Evolutionary conservation across 495 filamentous ascomycete species (phyloP), one percentile per base, ranked within the genome.

Genomic region (Xylaria telfairii): DNA sequence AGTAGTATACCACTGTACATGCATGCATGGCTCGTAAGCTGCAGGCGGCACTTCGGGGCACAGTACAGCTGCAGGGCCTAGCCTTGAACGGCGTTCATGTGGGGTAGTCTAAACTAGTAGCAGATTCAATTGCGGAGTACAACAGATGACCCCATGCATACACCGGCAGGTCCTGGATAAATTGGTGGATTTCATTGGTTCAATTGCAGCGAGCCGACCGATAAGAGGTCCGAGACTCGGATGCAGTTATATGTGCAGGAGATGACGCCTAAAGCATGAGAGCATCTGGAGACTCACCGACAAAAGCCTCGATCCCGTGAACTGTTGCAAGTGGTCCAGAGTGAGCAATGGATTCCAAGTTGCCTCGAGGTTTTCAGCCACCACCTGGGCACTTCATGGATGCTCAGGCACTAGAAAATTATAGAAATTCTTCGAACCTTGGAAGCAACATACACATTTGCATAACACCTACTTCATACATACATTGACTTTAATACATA

Each of bases 171-270:
- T 15, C n/a, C 6, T 34, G 34, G 46, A 34, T 21, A 53, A 53
- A 19, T 30, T 4, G 8, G 9, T n/a, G 30, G 49, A 41, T 49
- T 37, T n/a, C 3, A 68, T 68, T 59, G 53, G 65, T 13, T 1
- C 4, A 37, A 21, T 49, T 42, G 30, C 21, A 66, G 64, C 42
- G 28, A 37, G 49, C 32, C 32, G 28, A 54, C 41, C 26, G 41
- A 51, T 21, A 67, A 51, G 47, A 53, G 21, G 42, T 62, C 54
- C 67, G 57, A 56, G n/a, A 62, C 57, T 69, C 67, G 67, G 67
- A 69, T 62, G 66, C 66, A 51, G 24, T 39, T 32, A 12, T 51
- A 13, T 67, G 13, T 68, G 65, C 51, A 57, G 9, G n/a, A 47
- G 9, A 37, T 19, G 53, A 39, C 26, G 24, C 65, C 39, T 47